Conservation (phyloP, 2,329 filamentous ascomycete species). For the Ramularia collo-cygni region DNA sequence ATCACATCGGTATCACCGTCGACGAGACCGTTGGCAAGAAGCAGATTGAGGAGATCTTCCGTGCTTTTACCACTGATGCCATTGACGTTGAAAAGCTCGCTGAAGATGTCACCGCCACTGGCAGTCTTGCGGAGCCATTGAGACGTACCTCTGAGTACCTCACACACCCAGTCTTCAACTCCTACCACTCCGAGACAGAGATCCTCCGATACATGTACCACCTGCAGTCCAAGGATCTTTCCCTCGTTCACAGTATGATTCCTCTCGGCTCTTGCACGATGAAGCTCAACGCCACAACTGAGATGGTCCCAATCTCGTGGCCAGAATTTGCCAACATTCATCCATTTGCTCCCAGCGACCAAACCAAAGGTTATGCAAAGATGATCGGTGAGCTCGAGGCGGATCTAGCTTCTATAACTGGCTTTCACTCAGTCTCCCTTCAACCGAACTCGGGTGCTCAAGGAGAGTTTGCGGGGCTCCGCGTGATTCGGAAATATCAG, state of each 20-base stretch:
- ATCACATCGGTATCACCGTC: conserved; percentile 64
- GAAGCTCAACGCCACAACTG: conserved; percentile 91
- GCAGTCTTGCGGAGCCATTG: conserved; percentile 51
- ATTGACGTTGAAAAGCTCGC: conserved; percentile 30
- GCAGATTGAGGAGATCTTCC: conserved; percentile 52
- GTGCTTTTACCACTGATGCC: conserved; percentile 46
- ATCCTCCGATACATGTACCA: conserved; percentile 89
- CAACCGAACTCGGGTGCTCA: conserved; percentile 96
- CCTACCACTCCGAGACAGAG: conserved; percentile 90
- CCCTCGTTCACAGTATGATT: conserved; percentile 94
- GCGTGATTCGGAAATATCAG: conserved; percentile 79
- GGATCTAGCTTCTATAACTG: conserved; percentile 76
- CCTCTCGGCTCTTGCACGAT: conserved; percentile 95
- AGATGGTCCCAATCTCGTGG: conserved; percentile 82
- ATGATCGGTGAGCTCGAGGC: conserved; percentile 67
- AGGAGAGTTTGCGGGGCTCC: conserved; percentile 86
- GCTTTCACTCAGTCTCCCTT: conserved; percentile 80
- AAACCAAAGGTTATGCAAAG: conserved; percentile 60
- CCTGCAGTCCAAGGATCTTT: conserved; percentile 88
- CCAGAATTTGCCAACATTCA: conserved; percentile 72
- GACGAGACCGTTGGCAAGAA: conserved; percentile 63
- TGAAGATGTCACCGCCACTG: conserved; percentile 22
- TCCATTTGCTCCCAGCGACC: conserved; percentile 63
- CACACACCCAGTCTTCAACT: conserved; percentile 90
- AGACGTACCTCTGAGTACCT: conserved; percentile 69